Base-by-base conservation (phyloP, 2,329 filamentous ascomycete genomes). In the Pseudogymnoascus sp. region DNA sequence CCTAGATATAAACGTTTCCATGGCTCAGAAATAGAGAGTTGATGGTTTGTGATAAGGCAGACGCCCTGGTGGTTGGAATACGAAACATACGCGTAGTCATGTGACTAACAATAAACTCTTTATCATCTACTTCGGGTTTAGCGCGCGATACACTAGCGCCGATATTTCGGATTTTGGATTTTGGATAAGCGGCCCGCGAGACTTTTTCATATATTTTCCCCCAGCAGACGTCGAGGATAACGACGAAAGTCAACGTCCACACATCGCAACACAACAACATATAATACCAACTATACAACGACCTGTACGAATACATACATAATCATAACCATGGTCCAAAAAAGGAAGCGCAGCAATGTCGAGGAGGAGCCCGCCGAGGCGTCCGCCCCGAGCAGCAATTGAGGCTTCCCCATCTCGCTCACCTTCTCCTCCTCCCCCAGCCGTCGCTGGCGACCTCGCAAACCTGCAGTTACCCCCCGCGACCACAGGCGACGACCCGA, bases 401-500 rank as follows among this genome's bases (percentile, higher is more conserved):
- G 43, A 49, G 43, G 43, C 43, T 5, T 49, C 43, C 43, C 43
- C 43, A 49, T 49, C 43, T 49, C 43, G 43, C 23, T 49, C 43
- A 23, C 21, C 43, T 23, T 49, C 43, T 28, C 43, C 43, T 28
- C 43, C 43, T 49, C 43, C 43, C 14, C 43, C 43, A 49, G 43
- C 43, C 12, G 43, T 49, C 23, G 43, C 43, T 28, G 43, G 43
- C 23, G 43, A 49, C 14, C 43, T 49, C 43, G 43, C 43, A 49
- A 49, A 49, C 23, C 62, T 64, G 37, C 72, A 76, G 52, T 21
- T 31, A 71, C 77, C 63, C 74, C 73, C 37, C 73, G 72, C 64
- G 73, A 75, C 72, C 73, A 81, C 75, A 70, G 82, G 60, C 87
- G 80, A 88, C 71, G 85, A 86, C 60, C 96, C 97, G 72, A 78